A percentile compares a stretch with the other conserved stretches of the same genome.
phyloP scores from a whole-genome alignment of 352 stramenopile species.

The Globisporangium perplexum region DNA sequence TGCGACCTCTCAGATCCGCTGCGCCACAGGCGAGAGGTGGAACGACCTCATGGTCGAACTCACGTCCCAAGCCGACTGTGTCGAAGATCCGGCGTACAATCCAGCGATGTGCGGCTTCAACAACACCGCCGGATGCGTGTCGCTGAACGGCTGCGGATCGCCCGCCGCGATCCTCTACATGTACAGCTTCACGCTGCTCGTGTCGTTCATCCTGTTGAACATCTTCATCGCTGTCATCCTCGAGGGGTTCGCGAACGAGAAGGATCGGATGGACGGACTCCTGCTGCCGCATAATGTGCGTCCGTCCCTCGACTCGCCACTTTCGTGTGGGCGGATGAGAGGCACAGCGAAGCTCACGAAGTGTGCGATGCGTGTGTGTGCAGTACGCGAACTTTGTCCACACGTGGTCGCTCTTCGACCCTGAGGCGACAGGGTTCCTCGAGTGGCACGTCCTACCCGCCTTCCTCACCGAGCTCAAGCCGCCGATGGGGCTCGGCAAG shows the following conservation, averaged over 20 bases:
- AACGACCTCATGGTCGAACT: constrained; percentile 90
- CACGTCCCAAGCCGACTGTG: constrained; percentile 38
- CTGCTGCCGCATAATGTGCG: constrained; percentile 52
- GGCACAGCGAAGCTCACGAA: too few species aligned
- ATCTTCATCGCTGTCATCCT: constrained; percentile 92
- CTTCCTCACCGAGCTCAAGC: constrained; percentile 57
- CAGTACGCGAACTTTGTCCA: constrained; percentile 78
- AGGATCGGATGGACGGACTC: constrained; percentile 55
- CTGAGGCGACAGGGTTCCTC: constrained; percentile 78
- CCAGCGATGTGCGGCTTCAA: constrained; percentile 56
- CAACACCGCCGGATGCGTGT: constrained; percentile 32
- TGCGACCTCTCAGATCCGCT: constrained; percentile 60
- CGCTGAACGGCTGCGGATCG: constrained; percentile 66
- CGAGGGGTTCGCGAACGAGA: constrained; percentile 82
- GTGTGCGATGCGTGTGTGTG: neutral
- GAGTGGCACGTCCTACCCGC: constrained; percentile 54
- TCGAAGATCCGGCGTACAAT: constrained; percentile 41
- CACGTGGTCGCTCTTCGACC: constrained; percentile 78
- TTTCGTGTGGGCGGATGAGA: too few species aligned
- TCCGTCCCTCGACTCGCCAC: neutral
- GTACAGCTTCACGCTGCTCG: constrained; percentile 87
- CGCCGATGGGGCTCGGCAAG: constrained; percentile 62
- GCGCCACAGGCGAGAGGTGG: constrained; percentile 90
- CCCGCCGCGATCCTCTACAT: constrained; percentile 67
- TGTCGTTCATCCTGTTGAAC: constrained; percentile 88